Percentiles rank a stretch among this genome's conserved stretches.
Evolutionary conservation across 495 filamentous ascomycete genomes (phyloP).

Genomic region (Acidomyces sp.): DNA sequence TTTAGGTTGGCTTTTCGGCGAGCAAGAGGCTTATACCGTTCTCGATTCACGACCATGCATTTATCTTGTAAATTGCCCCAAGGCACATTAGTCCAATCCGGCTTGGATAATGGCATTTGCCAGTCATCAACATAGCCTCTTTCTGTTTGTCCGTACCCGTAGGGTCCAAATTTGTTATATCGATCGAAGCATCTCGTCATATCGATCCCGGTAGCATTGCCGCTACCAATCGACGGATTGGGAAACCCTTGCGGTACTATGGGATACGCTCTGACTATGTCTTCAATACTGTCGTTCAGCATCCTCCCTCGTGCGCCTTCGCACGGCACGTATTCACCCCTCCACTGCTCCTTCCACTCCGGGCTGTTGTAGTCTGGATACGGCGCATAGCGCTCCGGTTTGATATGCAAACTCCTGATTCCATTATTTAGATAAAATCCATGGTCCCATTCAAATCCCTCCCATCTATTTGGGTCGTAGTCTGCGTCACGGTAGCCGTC

Average conservation of each 20-base stretch:
- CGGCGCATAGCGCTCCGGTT: slow-evolving; percentile 30
- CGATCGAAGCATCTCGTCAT: slow-evolving; percentile 41
- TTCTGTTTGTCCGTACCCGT: slow-evolving; percentile 36
- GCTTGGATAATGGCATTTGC: slow-evolving; percentile 22
- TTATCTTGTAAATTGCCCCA: slow-evolving; percentile 58
- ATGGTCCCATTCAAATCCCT: slow-evolving; percentile 24
- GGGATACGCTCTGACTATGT: slow-evolving; percentile 36
- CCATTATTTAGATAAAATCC: slow-evolving; percentile 16
- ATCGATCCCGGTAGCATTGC: slow-evolving; percentile 36
- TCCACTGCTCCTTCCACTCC: slow-evolving; percentile 33
- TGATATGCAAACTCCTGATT: slow-evolving; percentile 9
- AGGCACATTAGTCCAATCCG: slow-evolving; percentile 49
- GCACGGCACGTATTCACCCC: slow-evolving; percentile 35
- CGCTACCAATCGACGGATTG: slow-evolving; percentile 34
- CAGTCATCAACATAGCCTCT: slow-evolving; percentile 22
- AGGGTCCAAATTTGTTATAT: slow-evolving; percentile 39
- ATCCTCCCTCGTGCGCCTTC: slow-evolving; percentile 35
- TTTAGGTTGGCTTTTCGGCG: slow-evolving; percentile 7
- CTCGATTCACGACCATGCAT: slow-evolving; percentile 49
- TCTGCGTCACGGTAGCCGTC: slow-evolving; percentile 22
- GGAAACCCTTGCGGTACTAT: slow-evolving; percentile 31
- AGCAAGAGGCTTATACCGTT: slow-evolving; percentile 37
- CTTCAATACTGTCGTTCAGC: slow-evolving; percentile 35
- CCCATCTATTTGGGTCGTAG: slow-evolving; percentile 32
- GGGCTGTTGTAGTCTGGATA: slow-evolving; percentile 40